These are phyloP conservation scores for Epithemia pelagica DNA, from an alignment of 108 stramenopile species.

Conservation along the genomic window DNA sequence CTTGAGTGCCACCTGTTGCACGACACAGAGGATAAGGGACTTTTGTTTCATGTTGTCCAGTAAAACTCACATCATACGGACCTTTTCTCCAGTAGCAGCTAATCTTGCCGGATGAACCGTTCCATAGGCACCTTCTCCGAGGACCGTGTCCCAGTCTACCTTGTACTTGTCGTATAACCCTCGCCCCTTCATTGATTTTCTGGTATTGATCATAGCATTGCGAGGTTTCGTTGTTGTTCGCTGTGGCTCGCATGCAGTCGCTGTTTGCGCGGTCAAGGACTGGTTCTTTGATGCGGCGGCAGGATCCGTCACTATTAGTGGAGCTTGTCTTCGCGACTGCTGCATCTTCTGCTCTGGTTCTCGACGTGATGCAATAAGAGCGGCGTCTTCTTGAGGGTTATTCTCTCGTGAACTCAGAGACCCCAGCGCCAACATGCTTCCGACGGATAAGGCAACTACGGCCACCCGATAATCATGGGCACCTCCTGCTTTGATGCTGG, in stretches of 20 bases:
- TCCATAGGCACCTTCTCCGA: slow-evolving; percentile 83
- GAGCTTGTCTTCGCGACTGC: neutral
- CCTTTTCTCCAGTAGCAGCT: slow-evolving; percentile 60
- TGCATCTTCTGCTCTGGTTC: neutral
- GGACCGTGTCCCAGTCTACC: slow-evolving; percentile 63
- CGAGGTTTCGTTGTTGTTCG: slow-evolving; percentile 4
- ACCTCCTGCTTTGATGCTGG: neutral
- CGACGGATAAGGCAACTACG: neutral
- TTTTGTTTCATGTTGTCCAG: neutral
- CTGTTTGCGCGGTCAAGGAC: neutral
- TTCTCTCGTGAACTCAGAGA: neutral
- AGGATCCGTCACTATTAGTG: neutral
- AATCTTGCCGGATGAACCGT: slow-evolving; percentile 63
- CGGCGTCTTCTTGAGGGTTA: neutral
- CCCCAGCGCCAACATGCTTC: neutral
- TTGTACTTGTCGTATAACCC: slow-evolving; percentile 55
- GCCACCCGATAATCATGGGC: neutral
- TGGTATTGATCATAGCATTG: slow-evolving; percentile 47
- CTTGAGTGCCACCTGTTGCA: slow-evolving; percentile 43
- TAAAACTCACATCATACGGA: slow-evolving; percentile 5
- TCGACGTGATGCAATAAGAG: neutral
- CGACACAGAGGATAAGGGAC: no score
- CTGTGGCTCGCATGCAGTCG: neutral
- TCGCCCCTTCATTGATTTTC: slow-evolving; percentile 29
- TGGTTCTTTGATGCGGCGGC: neutral